phyloP scores from a whole-genome alignment of 2,329 filamentous ascomycete genomes.

The Cryphonectria radicalis region DNA sequence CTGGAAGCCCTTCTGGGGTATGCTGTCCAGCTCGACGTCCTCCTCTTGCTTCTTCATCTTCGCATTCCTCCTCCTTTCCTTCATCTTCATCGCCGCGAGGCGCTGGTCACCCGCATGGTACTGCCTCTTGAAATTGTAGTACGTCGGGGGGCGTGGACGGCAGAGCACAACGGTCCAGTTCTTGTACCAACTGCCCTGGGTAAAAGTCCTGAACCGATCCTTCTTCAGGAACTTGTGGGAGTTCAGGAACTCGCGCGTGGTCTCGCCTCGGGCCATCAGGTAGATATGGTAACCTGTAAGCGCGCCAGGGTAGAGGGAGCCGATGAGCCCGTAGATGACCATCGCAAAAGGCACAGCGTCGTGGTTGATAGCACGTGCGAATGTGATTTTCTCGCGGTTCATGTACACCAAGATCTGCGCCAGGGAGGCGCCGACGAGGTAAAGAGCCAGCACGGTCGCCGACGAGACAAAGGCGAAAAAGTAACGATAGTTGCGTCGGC shows the following conservation, averaged over 20 bases:
- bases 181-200: conserved; percentile 71
- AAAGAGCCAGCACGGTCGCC: conserved; percentile 75
- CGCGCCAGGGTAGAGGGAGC: conserved; percentile 78
- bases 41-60: conserved; percentile 40
- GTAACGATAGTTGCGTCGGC: conserved; percentile 95
- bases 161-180: conserved; percentile 85
- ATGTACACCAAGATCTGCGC: conserved; percentile 79
- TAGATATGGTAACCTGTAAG: conserved; percentile 90
- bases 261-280: conserved; percentile 88
- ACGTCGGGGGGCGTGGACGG: conserved; percentile 83
- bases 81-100: conserved; percentile 59
- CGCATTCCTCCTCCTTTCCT: conserved; percentile 45
- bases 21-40: conserved; percentile 74
- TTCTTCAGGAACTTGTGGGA: conserved; percentile 93
- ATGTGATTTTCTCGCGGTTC: conserved; percentile 65
- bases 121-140: conserved; percentile 80
- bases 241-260: conserved; percentile 93
- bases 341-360: conserved; percentile 86
- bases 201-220: conserved; percentile 90
- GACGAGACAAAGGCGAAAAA: conserved; percentile 91
- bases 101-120: conserved; percentile 85
- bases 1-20: conserved; percentile 57
- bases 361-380: conserved; percentile 68
- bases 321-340: conserved; percentile 79
- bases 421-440: conserved; percentile 77